phyloP scores from a whole-genome alignment of 176 grass and related monocot genomes.

The Musa beccarii region DNA sequence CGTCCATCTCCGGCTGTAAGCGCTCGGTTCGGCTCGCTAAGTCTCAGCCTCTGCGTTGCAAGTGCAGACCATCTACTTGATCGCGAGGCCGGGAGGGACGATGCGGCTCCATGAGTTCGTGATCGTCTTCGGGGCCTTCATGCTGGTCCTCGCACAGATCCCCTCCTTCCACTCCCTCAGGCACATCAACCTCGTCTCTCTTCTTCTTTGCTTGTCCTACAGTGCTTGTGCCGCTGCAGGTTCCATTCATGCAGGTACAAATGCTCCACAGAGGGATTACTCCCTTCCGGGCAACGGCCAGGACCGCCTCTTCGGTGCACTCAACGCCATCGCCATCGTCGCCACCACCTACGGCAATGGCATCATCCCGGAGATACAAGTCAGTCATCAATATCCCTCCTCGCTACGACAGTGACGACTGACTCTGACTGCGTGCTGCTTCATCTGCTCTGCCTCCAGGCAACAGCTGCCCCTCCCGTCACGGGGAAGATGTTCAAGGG shows the following conservation, averaged over 20 bases:
- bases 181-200: slow-evolving; percentile 79
- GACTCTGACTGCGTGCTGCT: too few relatives aligned
- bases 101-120: slow-evolving; percentile 84
- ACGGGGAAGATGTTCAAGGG: slow-evolving; percentile 97
- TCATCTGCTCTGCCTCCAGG: slow-evolving; percentile 22
- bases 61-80: slow-evolving; percentile 66
- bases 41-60: too few relatives aligned
- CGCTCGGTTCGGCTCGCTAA: too few relatives aligned
- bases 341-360: slow-evolving; percentile 89
- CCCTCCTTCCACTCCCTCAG: slow-evolving; percentile 89
- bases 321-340: slow-evolving; percentile 75
- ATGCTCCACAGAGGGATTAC: not conserved
- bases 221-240: slow-evolving; percentile 67
- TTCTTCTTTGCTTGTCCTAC: slow-evolving; percentile 62
- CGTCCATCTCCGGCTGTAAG: too few relatives aligned
- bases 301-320: slow-evolving; percentile 50
- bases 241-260: slow-evolving; percentile 57
- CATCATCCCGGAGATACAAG: slow-evolving; percentile 90
- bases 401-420: not conserved
- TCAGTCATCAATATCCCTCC: not conserved
- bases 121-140: slow-evolving; percentile 62
- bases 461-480: slow-evolving; percentile 63
- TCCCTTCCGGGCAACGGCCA: slow-evolving; percentile 4
- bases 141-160: slow-evolving; percentile 53
- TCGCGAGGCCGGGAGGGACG: slow-evolving; percentile 47